Conservation (phyloP, 306 rosid genomes). For the Hippophae tibetana region DNA sequence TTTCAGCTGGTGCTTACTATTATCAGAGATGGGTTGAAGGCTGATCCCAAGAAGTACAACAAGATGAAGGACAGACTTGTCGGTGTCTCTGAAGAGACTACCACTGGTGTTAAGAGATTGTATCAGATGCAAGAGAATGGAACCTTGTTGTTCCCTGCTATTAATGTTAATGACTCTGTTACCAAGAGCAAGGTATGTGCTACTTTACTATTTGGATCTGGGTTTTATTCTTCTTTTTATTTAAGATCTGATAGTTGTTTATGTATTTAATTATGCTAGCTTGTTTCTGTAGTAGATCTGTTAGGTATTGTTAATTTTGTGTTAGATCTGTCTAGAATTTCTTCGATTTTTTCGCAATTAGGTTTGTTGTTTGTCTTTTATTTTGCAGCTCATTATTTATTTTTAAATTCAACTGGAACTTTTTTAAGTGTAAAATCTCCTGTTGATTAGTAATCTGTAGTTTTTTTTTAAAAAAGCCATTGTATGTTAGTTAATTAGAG, state of each 20-base stretch:
- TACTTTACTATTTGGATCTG: slow-evolving; percentile 13
- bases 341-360: too few relatives aligned
- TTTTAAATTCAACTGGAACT: too few relatives aligned
- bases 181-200: slow-evolving; percentile 87
- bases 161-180: slow-evolving; percentile 90
- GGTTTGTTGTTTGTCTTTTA: too few relatives aligned
- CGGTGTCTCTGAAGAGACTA: slow-evolving; percentile 93
- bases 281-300: slow-evolving; percentile 1
- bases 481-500: too few relatives aligned
- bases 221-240: not conserved
- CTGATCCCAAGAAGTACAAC: slow-evolving; percentile 76
- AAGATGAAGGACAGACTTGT: slow-evolving; percentile 84
- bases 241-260: not conserved
- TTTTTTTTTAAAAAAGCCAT: too few relatives aligned
- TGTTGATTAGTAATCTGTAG: too few relatives aligned
- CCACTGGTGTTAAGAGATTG: slow-evolving; percentile 96
- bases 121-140: slow-evolving; percentile 88
- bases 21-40: slow-evolving; percentile 65
- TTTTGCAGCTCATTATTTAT: too few relatives aligned
- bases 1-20: slow-evolving; percentile 68
- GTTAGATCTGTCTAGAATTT: too few relatives aligned
- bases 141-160: slow-evolving; percentile 75
- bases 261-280: not conserved
- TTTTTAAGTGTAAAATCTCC: too few relatives aligned
- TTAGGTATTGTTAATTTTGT: not conserved